Base-by-base conservation (phyloP, 768 basidiomycete genomes). In the Boletus rubropictus region DNA sequence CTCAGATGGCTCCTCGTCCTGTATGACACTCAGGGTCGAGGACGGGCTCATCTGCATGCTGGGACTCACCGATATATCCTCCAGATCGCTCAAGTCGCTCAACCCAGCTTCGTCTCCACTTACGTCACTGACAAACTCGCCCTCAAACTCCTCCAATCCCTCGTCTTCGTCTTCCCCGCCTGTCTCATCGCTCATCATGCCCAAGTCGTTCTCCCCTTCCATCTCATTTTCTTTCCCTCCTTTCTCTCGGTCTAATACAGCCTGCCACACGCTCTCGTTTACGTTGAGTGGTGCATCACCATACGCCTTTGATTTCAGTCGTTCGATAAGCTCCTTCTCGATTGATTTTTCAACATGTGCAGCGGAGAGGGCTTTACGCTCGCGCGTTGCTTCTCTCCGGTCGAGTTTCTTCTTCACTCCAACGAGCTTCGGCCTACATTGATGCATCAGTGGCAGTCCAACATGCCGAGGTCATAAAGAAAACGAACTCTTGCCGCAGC, bases 371-470 rank as follows among this genome's bases (percentile, higher is more conserved):
- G 96, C 96, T 67, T 99, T 99, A 47, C 89, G 84, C 70, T 99
- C 96, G 46, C 94, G 83, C 3, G 83, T 84, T 5, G 88, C 80
- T 67, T 97, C 96, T 31, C 96, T 81, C 18, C 93, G 79, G 52
- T 98, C 96, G 7, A 91, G 78, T 67, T 98, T 99, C 72, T 97
- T 97, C 76, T 97, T 97, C 46, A 98, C 83, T 10, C 93, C 93
- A 12, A 97, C 76, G 22, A 96, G 79, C 70, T 89, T 95, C 3
- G 93, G 89, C 65, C 94, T 97, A 58, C 5, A 29, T 20, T 17
- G 31, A n/a, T n/a, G 32, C n/a, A 33, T 33, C 32, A 17, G 41
- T 15, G 35, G 7, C 29, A 12, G 14, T 14, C 39, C 25, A 17
- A n/a, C 27, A 43, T 17, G 10, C 36, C 4, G 11, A 35, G 22